Evolutionary conservation across 2,329 filamentous ascomycete species (phyloP).

Genomic region (Onygenales sp.): DNA sequence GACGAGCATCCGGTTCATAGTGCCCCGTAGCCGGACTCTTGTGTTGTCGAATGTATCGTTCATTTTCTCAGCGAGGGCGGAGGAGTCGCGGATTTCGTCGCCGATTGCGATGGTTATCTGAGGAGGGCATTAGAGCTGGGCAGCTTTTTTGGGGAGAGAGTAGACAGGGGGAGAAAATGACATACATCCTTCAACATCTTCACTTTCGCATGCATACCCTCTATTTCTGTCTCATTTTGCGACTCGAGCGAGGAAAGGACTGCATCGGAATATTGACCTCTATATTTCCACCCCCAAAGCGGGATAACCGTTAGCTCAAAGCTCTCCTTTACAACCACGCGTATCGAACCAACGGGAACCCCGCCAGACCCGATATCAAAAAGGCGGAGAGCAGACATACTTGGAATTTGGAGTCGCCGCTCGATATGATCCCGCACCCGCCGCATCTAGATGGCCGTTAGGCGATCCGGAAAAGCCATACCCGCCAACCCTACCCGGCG

Average conservation of each 20-base stretch:
- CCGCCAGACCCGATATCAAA: neutral
- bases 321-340: neutral
- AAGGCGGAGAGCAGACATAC: constrained; percentile 31
- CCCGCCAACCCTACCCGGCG: constrained; percentile 26
- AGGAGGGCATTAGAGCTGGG: constrained; percentile 6
- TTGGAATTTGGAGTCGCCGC: constrained; percentile 63
- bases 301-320: neutral
- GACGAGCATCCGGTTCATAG: constrained; percentile 92
- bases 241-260: constrained; percentile 89
- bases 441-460: constrained; percentile 8
- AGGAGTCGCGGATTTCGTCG: constrained; percentile 86
- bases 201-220: constrained; percentile 86
- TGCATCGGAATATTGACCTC: constrained; percentile 85
- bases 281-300: constrained; percentile 23
- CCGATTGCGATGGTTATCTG: constrained; percentile 89
- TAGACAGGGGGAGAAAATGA: constrained; percentile 13
- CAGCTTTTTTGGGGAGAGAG: neutral
- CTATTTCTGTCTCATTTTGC: constrained; percentile 85
- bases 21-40: constrained; percentile 68
- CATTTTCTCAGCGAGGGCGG: constrained; percentile 84
- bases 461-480: constrained; percentile 16
- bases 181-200: constrained; percentile 78
- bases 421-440: constrained; percentile 37
- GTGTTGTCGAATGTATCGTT: constrained; percentile 90
- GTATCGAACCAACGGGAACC: neutral